Percentiles rank a stretch among this genome's conserved stretches.
phyloP scores from a whole-genome alignment of 2,329 filamentous ascomycete genomes.

The Xylaria sp. region DNA sequence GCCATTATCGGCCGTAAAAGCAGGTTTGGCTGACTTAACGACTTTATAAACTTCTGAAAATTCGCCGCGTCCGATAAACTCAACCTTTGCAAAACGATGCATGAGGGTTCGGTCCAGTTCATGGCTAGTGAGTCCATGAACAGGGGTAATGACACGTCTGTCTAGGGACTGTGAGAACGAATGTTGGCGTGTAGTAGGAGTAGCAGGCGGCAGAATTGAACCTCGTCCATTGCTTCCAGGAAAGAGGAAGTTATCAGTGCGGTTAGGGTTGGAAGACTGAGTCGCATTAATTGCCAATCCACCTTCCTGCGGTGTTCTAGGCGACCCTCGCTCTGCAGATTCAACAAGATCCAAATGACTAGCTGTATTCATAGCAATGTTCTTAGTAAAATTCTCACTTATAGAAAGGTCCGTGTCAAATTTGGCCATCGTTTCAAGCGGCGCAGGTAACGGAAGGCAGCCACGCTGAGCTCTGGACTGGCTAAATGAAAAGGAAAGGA shows the following conservation, averaged over 20 bases:
- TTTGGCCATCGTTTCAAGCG: constrained; percentile 45
- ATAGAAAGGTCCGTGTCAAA: constrained; percentile 49
- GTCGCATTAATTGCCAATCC: constrained; percentile 83
- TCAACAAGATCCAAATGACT: constrained; percentile 69
- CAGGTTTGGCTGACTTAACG: constrained; percentile 55
- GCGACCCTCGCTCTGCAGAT: constrained; percentile 64
- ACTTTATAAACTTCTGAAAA: constrained; percentile 95
- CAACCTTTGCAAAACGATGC: constrained; percentile 82
- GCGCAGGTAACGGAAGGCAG: constrained; percentile 51
- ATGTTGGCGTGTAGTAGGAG: constrained; percentile 76
- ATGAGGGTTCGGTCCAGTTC: constrained; percentile 81
- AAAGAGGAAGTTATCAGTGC: constrained; percentile 54
- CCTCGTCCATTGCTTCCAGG: constrained; percentile 49
- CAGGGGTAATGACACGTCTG: constrained; percentile 72
- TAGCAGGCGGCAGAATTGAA: constrained; percentile 75
- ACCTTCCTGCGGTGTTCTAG: constrained; percentile 82
- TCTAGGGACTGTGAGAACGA: constrained; percentile 67
- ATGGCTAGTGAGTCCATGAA: constrained; percentile 75
- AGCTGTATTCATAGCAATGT: constrained; percentile 63
- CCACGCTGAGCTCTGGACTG: constrained; percentile 51
- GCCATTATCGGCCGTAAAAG: constrained; percentile 55
- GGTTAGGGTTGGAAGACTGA: constrained; percentile 81
- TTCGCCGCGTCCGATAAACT: constrained; percentile 85
- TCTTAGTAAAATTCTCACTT: constrained; percentile 64
- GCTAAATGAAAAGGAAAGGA: constrained; percentile 54